Conservation (phyloP, 2,329 filamentous ascomycete genomes). For the Microdochium bolleyi region DNA sequence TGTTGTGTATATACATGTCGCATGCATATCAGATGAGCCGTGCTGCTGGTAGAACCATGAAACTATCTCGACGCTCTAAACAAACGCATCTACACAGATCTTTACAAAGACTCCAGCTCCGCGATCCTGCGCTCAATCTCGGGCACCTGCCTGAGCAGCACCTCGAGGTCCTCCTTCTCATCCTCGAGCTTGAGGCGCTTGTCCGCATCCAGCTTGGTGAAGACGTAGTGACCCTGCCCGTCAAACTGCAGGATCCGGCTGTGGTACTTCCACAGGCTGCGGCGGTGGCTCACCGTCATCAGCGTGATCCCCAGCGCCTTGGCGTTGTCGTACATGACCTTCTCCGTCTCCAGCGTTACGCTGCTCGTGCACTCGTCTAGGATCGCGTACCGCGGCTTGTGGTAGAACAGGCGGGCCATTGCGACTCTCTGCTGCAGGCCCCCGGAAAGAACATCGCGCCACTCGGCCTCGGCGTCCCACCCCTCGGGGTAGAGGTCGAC, state of each 20-base stretch:
- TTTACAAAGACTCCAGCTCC: slow-evolving; percentile 55
- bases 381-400: slow-evolving; percentile 87
- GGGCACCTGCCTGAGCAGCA: slow-evolving; percentile 75
- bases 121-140: slow-evolving; percentile 79
- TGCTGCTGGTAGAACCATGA: too few species aligned
- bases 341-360: slow-evolving; percentile 91
- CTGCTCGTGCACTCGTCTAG: slow-evolving; percentile 93
- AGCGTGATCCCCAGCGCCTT: slow-evolving; percentile 87
- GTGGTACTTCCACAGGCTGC: slow-evolving; percentile 96
- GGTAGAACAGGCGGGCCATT: slow-evolving; percentile 94
- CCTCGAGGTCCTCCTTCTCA: slow-evolving; percentile 89
- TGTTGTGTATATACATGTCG: too few species aligned
- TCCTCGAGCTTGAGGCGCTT: slow-evolving; percentile 80
- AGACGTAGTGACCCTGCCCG: slow-evolving; percentile 85
- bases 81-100: background rate
- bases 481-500: slow-evolving; percentile 68
- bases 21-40: too few species aligned
- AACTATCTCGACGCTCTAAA: too few species aligned
- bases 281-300: slow-evolving; percentile 90
- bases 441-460: slow-evolving; percentile 87
- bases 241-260: slow-evolving; percentile 93
- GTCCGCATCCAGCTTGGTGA: slow-evolving; percentile 84
- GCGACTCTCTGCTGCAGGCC: slow-evolving; percentile 93
- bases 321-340: slow-evolving; percentile 94
- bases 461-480: slow-evolving; percentile 93